These are phyloP conservation scores for Synchytrium microbalum DNA, from an alignment of 371 early-diverging fungal genomes.

Conservation along the genomic window DNA sequence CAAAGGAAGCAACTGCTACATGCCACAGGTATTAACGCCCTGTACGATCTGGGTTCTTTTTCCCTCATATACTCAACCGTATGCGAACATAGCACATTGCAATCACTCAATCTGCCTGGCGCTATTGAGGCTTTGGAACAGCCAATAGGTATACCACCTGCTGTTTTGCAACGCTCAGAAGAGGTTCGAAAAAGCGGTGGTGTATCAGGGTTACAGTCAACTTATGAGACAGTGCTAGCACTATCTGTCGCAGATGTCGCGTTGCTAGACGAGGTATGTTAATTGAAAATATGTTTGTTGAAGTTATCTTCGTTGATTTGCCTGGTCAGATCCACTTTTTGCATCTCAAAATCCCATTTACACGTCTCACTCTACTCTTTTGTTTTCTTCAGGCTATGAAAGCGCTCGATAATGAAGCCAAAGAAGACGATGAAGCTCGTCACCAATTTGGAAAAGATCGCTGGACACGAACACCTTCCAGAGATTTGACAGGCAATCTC, in stretches of 20 bases:
- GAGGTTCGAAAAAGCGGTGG: conserved; percentile 71
- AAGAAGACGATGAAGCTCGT: conserved; percentile 57
- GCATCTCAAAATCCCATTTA: background rate
- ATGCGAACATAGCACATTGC: conserved; percentile 36
- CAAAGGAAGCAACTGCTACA: conserved; percentile 54
- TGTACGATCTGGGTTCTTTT: too few relatives aligned
- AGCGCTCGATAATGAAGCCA: conserved; percentile 62
- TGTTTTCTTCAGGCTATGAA: conserved; percentile 28
- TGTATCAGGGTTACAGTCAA: conserved; percentile 47
- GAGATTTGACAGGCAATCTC: conserved; percentile 50
- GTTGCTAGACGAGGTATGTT: conserved; percentile 50
- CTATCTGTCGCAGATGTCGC: conserved; percentile 42
- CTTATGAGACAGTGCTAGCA: conserved; percentile 49
- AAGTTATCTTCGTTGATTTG: too few relatives aligned
- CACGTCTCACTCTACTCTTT: background rate
- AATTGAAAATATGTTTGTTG: too few relatives aligned
- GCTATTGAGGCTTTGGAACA: conserved; percentile 59
- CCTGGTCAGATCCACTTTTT: background rate
- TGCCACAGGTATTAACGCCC: conserved; percentile 42
- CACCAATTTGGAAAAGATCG: conserved; percentile 38
- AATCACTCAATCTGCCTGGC: conserved; percentile 61
- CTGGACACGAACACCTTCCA: conserved; percentile 56
- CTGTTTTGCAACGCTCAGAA: conserved; percentile 54
- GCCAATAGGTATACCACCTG: conserved; percentile 58
- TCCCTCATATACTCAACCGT: background rate